phyloP scores from a whole-genome alignment of 306 rosid species.

The Dalbergia oliveri region DNA sequence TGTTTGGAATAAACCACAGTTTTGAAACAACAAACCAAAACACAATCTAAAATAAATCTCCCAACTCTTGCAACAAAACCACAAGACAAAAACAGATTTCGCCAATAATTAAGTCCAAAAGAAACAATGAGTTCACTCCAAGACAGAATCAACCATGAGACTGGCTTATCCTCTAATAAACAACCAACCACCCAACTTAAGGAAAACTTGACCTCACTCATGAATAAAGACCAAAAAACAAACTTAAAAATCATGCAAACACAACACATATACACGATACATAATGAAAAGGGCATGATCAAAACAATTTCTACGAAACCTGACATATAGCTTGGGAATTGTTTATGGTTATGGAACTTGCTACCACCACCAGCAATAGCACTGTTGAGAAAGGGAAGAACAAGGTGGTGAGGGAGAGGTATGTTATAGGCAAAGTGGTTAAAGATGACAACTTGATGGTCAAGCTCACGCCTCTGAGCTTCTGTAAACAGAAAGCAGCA shows the following conservation, averaged over 20 bases:
- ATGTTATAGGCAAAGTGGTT: slow-evolving; percentile 58
- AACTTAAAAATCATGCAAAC: background rate
- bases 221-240: background rate
- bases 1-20: background rate
- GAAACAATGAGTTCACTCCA: slow-evolving; percentile 25
- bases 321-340: slow-evolving; percentile 59
- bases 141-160: slow-evolving; percentile 37
- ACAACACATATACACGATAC: background rate
- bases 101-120: slow-evolving; percentile 10
- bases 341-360: slow-evolving; percentile 41
- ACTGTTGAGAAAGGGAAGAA: slow-evolving; percentile 47
- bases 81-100: background rate
- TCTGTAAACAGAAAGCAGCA: slow-evolving; percentile 50
- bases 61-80: slow-evolving; percentile 7
- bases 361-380: slow-evolving; percentile 49
- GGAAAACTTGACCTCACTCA: slow-evolving; percentile 9
- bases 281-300: background rate
- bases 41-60: background rate
- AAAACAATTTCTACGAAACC: slow-evolving; percentile 28
- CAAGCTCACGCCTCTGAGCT: slow-evolving; percentile 71
- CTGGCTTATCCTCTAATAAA: slow-evolving; percentile 6
- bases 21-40: background rate
- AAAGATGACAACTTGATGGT: slow-evolving; percentile 66
- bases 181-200: slow-evolving; percentile 15
- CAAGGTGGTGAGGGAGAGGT: slow-evolving; percentile 66